Evolutionary conservation across 2,329 filamentous ascomycete species (phyloP).

Genomic region (Fusarium sp.): DNA sequence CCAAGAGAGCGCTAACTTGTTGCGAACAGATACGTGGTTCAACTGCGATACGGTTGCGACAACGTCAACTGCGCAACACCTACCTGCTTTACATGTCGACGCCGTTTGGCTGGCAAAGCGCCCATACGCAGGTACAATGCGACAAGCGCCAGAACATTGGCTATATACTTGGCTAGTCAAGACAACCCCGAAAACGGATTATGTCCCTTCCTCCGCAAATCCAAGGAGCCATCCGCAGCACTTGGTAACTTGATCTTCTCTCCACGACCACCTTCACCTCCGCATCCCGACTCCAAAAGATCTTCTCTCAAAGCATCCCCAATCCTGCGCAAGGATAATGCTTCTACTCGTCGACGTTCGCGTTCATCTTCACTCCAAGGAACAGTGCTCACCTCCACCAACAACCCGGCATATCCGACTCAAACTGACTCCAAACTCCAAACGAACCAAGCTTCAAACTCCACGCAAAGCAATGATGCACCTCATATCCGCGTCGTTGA

Average conservation of each 20-base stretch:
- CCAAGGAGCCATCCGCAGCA: slow-evolving; percentile 58
- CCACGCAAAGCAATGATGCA: neutral
- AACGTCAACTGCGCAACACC: slow-evolving; percentile 75
- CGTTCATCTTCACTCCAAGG: slow-evolving; percentile 18
- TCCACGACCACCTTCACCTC: slow-evolving; percentile 35
- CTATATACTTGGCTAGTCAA: slow-evolving; percentile 82
- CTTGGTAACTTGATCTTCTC: slow-evolving; percentile 61
- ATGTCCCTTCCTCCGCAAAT: slow-evolving; percentile 65
- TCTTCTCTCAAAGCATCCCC: slow-evolving; percentile 6
- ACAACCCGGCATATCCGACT: neutral
- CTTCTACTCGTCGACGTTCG: slow-evolving; percentile 1
- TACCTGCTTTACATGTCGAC: slow-evolving; percentile 84
- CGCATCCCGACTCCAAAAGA: slow-evolving; percentile 36
- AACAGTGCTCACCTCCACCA: neutral
- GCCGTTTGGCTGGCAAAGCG: slow-evolving; percentile 71
- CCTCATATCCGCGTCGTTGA: slow-evolving; percentile 57
- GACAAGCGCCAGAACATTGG: slow-evolving; percentile 83
- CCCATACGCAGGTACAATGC: slow-evolving; percentile 84
- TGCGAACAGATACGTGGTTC: slow-evolving; percentile 74
- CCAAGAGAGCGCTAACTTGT: slow-evolving; percentile 18
- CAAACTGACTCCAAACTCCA: neutral
- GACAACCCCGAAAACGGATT: slow-evolving; percentile 79
- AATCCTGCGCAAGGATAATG: slow-evolving; percentile 9
- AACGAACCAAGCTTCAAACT: neutral
- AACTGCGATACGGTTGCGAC: slow-evolving; percentile 85